A percentile compares a stretch with the other conserved stretches of the same genome.
Evolutionary conservation across 495 filamentous ascomycete genomes (phyloP).

Genomic region (Cercophora newfieldiana): DNA sequence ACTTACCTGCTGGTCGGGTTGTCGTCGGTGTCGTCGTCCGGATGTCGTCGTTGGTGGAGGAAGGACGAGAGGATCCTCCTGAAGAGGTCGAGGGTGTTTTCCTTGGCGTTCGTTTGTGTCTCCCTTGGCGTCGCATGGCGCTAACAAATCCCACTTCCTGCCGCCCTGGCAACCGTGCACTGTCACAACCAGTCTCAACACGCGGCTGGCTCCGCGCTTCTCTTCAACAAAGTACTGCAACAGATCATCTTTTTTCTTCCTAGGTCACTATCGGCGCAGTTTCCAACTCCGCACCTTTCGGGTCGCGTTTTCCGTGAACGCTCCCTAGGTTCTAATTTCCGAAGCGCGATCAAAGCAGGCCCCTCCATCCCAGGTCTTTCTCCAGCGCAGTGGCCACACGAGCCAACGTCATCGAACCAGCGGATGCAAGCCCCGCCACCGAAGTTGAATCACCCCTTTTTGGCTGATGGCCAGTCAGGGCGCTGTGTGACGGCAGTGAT

Average conservation of each 20-base stretch:
- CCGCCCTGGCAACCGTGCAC: conserved; percentile 29
- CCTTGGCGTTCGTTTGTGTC: conserved; percentile 24
- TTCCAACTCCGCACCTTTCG: background rate
- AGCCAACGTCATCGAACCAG: background rate
- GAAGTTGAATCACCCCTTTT: background rate
- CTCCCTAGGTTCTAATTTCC: background rate
- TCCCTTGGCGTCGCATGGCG: conserved; percentile 28
- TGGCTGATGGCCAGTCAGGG: background rate
- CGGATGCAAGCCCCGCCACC: background rate
- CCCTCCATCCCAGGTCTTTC: background rate
- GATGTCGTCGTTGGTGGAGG: conserved; percentile 25
- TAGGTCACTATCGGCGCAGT: background rate
- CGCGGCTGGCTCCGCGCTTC: background rate
- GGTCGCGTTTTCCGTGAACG: background rate
- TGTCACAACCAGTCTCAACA: conserved; percentile 5
- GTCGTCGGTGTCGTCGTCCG: conserved; percentile 20
- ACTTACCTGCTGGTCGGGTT: conserved; percentile 24
- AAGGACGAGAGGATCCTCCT: conserved; percentile 16
- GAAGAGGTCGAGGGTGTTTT: conserved; percentile 23
- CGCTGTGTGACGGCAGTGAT: background rate
- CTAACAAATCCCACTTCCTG: conserved; percentile 20
- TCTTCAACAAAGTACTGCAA: background rate
- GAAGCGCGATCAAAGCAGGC: background rate
- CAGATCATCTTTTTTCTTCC: background rate
- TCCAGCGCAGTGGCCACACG: background rate